Conservation (phyloP, 2,329 filamentous ascomycete species). For the Beauveria rudraprayagi region DNA sequence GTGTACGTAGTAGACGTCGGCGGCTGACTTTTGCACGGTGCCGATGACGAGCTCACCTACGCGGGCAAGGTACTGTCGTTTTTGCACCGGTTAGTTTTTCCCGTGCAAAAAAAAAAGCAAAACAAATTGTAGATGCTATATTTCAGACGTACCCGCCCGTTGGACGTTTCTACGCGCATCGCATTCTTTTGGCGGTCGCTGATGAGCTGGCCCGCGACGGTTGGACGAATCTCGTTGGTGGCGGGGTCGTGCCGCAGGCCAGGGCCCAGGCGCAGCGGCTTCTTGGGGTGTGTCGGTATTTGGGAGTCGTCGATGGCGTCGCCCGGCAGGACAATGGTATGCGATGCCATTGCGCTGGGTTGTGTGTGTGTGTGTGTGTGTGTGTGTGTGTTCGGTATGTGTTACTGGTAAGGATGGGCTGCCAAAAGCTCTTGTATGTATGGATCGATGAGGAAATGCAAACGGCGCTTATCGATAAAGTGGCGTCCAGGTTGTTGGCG, state of each 20-base stretch:
- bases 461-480: conserved; percentile 5
- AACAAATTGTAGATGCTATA: too few relatives aligned
- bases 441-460: neutral
- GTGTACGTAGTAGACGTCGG: conserved; percentile 72
- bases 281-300: conserved; percentile 60
- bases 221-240: conserved; percentile 61
- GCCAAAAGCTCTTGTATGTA: neutral
- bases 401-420: neutral
- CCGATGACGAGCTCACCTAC: conserved; percentile 84
- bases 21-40: conserved; percentile 66
- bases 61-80: conserved; percentile 56
- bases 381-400: neutral
- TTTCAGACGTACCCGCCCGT: conserved; percentile 51
- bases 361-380: neutral
- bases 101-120: too few relatives aligned
- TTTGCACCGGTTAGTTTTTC: too few relatives aligned
- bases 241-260: conserved; percentile 76
- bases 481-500: neutral
- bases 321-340: conserved; percentile 72
- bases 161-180: conserved; percentile 66
- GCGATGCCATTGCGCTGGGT: conserved; percentile 42
- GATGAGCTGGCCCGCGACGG: conserved; percentile 58
- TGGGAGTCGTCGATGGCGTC: conserved; percentile 59
- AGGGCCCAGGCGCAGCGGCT: conserved; percentile 71
- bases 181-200: conserved; percentile 67